phyloP scores from a whole-genome alignment of 768 basidiomycete genomes.

The Tricholoma furcatifolium region DNA sequence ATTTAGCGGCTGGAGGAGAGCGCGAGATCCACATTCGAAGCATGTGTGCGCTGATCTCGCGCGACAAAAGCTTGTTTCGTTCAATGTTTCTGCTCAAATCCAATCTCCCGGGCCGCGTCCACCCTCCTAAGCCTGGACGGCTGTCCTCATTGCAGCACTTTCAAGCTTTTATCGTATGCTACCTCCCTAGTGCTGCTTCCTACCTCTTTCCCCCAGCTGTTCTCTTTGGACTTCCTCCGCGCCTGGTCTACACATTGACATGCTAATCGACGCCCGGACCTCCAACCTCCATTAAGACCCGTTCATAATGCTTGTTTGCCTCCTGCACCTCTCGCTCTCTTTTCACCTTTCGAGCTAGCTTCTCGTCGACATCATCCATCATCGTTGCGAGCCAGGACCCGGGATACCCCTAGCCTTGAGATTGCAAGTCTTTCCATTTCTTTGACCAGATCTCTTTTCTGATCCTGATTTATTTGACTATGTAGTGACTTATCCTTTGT shows the following conservation, averaged over 20 bases:
- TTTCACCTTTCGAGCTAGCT: background rate
- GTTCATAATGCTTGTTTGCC: background rate
- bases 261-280: background rate
- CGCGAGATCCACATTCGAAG: background rate
- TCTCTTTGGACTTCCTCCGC: conserved; percentile 9
- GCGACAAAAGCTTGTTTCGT: conserved; percentile 8
- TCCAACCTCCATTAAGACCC: conserved; percentile 3
- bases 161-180: background rate
- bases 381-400: conserved; percentile 10
- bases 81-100: background rate
- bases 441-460: background rate
- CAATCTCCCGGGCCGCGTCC: conserved; percentile 3
- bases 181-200: background rate
- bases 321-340: background rate
- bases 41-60: background rate
- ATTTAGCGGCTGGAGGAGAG: background rate
- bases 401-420: conserved; percentile 9
- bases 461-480: background rate
- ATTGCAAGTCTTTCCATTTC: background rate
- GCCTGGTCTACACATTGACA: background rate
- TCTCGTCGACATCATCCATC: conserved; percentile 10
- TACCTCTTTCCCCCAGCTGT: background rate
- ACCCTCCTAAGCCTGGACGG: background rate
- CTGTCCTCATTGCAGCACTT: too few species aligned
- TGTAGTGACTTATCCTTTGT: too few species aligned